These are phyloP conservation scores for Coelastrella sp. DNA, from an alignment of 139 green algal species.

Conservation along the genomic window DNA sequence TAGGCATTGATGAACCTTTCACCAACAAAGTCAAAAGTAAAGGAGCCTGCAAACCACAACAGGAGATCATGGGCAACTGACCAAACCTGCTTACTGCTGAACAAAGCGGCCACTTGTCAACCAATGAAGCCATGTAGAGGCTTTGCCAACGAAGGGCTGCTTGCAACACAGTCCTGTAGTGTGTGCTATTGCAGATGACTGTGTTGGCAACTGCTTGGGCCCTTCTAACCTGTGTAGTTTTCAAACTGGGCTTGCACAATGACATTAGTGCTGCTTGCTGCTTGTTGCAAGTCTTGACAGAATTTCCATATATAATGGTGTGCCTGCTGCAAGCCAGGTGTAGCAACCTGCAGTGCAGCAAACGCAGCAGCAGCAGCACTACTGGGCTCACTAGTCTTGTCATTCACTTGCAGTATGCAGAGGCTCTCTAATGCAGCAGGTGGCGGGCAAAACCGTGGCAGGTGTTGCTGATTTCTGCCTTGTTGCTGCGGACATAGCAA, in stretches of 20 bases:
- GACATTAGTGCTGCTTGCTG: background rate
- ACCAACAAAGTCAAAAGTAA: conserved; percentile 39
- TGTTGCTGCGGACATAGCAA: too few relatives aligned
- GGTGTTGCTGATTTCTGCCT: too few relatives aligned
- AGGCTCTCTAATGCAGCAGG: too few relatives aligned
- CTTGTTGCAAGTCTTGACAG: background rate
- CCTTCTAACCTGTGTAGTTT: conserved; percentile 1
- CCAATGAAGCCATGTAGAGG: too few relatives aligned
- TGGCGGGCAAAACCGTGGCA: too few relatives aligned
- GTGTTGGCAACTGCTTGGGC: background rate
- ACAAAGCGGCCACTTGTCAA: too few relatives aligned
- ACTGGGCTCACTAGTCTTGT: too few relatives aligned
- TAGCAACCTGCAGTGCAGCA: conserved; percentile 24
- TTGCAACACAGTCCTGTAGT: too few relatives aligned
- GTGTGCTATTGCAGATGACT: too few relatives aligned
- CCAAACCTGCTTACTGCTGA: background rate
- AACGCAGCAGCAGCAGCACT: too few relatives aligned
- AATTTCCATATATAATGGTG: conserved; percentile 44
- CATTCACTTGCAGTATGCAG: too few relatives aligned
- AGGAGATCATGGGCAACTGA: background rate
- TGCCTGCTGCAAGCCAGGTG: conserved; percentile 24
- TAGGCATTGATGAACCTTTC: conserved; percentile 35
- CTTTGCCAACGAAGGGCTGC: too few relatives aligned
- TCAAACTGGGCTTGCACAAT: conserved; percentile 22
- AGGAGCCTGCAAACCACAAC: background rate